phyloP scores from a whole-genome alignment of 1,284 basidiomycete species.

The Sutorius eximius region DNA sequence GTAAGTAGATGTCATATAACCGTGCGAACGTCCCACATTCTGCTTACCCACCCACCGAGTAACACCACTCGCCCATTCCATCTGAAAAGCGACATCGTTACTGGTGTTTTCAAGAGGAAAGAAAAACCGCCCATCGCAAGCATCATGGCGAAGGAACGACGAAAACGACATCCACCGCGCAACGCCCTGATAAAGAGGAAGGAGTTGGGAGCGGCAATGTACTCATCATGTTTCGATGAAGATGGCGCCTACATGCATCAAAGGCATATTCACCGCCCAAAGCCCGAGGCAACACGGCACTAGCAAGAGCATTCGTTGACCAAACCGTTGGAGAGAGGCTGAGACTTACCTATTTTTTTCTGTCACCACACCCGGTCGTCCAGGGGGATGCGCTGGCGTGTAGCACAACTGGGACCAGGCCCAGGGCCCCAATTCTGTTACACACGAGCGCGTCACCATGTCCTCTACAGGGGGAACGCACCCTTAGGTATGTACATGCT shows the following conservation, averaged over 20 bases:
- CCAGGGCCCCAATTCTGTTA: too few species aligned
- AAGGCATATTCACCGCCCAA: slow-evolving; percentile 21
- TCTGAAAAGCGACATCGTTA: background rate
- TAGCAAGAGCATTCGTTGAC: background rate
- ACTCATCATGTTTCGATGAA: background rate
- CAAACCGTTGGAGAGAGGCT: too few species aligned
- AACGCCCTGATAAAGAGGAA: background rate
- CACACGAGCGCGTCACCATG: background rate
- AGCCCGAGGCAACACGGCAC: slow-evolving; percentile 27
- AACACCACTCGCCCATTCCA: background rate
- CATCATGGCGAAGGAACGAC: background rate
- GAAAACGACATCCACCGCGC: background rate
- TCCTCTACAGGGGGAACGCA: background rate
- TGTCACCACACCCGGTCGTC: too few species aligned
- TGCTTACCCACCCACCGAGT: background rate
- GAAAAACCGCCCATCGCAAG: background rate
- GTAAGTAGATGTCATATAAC: background rate
- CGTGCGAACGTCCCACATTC: background rate
- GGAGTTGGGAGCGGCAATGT: too few species aligned
- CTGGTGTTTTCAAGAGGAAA: background rate
- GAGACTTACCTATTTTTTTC: slow-evolving; percentile 17
- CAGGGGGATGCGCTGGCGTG: too few species aligned
- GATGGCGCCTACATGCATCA: background rate
- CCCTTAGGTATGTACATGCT: slow-evolving; percentile 24
- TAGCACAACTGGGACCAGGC: too few species aligned